phyloP scores from a whole-genome alignment of 257 asterid genomes.

The Ophiorrhiza pumila region DNA sequence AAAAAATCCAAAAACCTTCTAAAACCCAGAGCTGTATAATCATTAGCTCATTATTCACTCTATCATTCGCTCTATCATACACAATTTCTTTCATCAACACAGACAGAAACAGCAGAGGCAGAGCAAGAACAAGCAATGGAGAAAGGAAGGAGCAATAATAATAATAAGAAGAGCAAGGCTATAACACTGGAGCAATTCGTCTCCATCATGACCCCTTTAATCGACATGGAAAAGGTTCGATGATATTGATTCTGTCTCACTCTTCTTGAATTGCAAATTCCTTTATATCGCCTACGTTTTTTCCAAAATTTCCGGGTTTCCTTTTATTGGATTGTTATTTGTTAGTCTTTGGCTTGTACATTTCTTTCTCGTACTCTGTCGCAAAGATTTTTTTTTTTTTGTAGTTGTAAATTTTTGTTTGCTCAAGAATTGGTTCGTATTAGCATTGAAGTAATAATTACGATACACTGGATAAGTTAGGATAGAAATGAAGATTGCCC shows the following conservation, averaged over 20 bases:
- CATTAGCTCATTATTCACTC: too few species aligned
- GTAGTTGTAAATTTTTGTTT: neutral
- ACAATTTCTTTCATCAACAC: neutral
- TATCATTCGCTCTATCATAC: too few species aligned
- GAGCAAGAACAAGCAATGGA: neutral
- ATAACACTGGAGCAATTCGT: conserved; percentile 81
- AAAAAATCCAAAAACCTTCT: neutral
- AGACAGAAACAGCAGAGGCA: neutral
- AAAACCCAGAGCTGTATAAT: conserved; percentile 7
- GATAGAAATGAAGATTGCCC: neutral
- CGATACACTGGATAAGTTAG: neutral
- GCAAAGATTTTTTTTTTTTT: neutral
- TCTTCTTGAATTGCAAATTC: neutral
- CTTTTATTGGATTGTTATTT: neutral
- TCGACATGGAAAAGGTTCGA: conserved; percentile 85
- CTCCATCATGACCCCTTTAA: conserved; percentile 80
- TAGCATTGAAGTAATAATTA: neutral
- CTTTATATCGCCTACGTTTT: neutral
- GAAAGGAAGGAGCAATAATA: conserved; percentile 38
- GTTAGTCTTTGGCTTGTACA: neutral
- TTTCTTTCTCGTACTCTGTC: too few species aligned
- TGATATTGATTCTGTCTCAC: neutral
- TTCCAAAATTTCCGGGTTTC: neutral
- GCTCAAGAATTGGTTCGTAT: neutral
- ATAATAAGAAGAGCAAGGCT: conserved; percentile 24